These are phyloP conservation scores for Microbotryum silenes-acaulis DNA, from an alignment of 1,284 basidiomycete genomes.

Conservation along the genomic window DNA sequence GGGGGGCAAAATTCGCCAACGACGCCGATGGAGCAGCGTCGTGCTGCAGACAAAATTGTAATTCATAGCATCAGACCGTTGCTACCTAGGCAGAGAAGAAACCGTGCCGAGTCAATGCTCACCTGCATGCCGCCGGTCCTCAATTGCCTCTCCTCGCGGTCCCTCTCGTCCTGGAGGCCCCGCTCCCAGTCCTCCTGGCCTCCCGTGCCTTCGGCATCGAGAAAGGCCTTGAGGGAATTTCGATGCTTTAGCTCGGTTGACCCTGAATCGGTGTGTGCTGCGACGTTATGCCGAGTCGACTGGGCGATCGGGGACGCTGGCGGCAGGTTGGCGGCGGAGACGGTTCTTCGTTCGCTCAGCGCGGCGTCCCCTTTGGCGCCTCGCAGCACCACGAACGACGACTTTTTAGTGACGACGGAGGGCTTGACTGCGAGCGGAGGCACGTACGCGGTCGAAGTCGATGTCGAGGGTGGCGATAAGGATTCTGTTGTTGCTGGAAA, in stretches of 20 bases:
- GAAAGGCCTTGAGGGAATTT: conserved; percentile 29
- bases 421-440: not conserved
- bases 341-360: conserved; percentile 15
- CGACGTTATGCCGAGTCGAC: not conserved
- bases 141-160: not conserved
- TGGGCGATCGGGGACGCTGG: not conserved
- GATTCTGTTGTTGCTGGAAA: not conserved
- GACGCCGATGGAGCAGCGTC: not conserved
- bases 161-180: conserved; percentile 22
- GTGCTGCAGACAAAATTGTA: too few relatives aligned
- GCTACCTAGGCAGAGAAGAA: too few relatives aligned
- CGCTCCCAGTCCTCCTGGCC: conserved; percentile 28
- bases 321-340: not conserved
- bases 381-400: conserved; percentile 27
- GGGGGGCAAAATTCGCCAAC: not conserved
- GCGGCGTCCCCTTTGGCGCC: conserved; percentile 27
- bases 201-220: conserved; percentile 22
- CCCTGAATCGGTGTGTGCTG: not conserved
- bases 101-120: too few relatives aligned
- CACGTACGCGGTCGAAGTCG: not conserved
- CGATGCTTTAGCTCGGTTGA: conserved; percentile 16
- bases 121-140: too few relatives aligned
- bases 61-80: not conserved
- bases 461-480: not conserved
- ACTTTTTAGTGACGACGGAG: conserved; percentile 4